Percentiles rank a stretch among this genome's conserved stretches.
phyloP scores from a whole-genome alignment of 345 rosid species.

The Psidium guajava region DNA sequence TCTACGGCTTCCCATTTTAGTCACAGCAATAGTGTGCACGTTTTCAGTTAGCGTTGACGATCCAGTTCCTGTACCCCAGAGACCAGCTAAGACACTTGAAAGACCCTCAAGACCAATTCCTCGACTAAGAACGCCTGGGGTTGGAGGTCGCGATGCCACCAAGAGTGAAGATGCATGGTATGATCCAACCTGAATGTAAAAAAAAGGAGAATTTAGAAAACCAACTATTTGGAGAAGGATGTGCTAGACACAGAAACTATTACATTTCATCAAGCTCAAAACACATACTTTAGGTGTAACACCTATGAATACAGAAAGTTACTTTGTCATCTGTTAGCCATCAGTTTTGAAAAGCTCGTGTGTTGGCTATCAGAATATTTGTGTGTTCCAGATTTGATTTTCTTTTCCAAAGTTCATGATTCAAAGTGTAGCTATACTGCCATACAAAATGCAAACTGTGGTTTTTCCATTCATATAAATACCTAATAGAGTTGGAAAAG shows the following conservation, averaged over 20 bases:
- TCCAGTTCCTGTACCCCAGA: slow-evolving; percentile 98
- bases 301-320: not conserved
- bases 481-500: not conserved
- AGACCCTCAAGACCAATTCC: slow-evolving; percentile 96
- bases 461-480: not conserved
- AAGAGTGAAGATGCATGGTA: slow-evolving; percentile 86
- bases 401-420: not conserved
- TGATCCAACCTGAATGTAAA: slow-evolving; percentile 69
- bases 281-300: not conserved
- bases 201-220: not conserved
- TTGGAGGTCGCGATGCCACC: slow-evolving; percentile 92
- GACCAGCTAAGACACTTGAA: slow-evolving; percentile 86
- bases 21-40: slow-evolving; percentile 95
- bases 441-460: not conserved
- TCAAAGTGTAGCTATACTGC: not conserved
- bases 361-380: not conserved
- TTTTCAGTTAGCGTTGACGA: slow-evolving; percentile 92
- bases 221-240: not conserved
- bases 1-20: slow-evolving; percentile 98
- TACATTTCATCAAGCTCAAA: not conserved
- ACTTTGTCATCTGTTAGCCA: not conserved
- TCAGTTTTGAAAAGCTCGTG: not conserved
- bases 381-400: not conserved
- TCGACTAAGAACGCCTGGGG: slow-evolving; percentile 81
- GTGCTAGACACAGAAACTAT: not conserved